Conservation (phyloP, 1,284 basidiomycete genomes). For the Cryptococcus sp. region DNA sequence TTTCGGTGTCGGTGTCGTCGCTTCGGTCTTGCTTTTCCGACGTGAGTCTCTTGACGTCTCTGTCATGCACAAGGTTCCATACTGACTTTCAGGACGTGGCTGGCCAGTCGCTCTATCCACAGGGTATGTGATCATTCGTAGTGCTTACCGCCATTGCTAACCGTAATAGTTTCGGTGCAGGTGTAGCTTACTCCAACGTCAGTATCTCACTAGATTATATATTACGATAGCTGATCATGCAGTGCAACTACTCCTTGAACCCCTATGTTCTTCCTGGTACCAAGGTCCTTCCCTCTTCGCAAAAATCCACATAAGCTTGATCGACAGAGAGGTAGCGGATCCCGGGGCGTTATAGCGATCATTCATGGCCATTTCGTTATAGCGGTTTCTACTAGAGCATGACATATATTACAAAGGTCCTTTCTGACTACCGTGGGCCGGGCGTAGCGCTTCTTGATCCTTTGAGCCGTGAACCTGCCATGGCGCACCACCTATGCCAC, state of each 20-base stretch:
- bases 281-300: slow-evolving; percentile 59
- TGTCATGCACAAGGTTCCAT: too few relatives aligned
- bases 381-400: too few relatives aligned
- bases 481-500: slow-evolving; percentile 28
- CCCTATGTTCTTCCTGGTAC: slow-evolving; percentile 87
- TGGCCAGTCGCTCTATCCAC: slow-evolving; percentile 94
- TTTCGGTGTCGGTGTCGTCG: slow-evolving; percentile 88
- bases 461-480: slow-evolving; percentile 14
- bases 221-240: neutral
- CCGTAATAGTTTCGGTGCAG: slow-evolving; percentile 51
- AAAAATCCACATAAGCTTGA: slow-evolving; percentile 7
- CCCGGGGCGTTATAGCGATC: too few relatives aligned
- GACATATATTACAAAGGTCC: too few relatives aligned
- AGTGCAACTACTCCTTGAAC: slow-evolving; percentile 96
- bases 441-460: too few relatives aligned
- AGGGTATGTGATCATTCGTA: slow-evolving; percentile 62
- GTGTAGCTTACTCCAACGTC: slow-evolving; percentile 69
- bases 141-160: slow-evolving; percentile 2
- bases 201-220: slow-evolving; percentile 8
- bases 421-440: too few relatives aligned
- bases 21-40: slow-evolving; percentile 90
- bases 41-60: slow-evolving; percentile 58
- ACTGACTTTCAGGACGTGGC: slow-evolving; percentile 77
- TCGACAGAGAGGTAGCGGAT: too few relatives aligned
- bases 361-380: too few relatives aligned